A percentile compares a stretch with the other conserved stretches of the same genome.
phyloP scores from a whole-genome alignment of 345 rosid species.

The Odontarrhena argentea region DNA sequence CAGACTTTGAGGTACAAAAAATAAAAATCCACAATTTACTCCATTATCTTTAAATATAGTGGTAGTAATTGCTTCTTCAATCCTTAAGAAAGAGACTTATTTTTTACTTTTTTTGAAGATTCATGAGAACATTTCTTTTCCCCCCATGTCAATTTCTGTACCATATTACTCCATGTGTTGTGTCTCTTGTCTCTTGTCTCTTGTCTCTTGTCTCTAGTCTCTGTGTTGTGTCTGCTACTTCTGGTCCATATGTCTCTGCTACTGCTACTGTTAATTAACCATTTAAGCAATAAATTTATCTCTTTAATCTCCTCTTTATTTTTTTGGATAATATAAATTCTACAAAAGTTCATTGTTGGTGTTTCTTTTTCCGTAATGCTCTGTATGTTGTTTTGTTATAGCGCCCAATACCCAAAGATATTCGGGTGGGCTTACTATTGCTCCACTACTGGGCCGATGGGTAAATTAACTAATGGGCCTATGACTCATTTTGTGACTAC shows the following conservation, averaged over 20 bases:
- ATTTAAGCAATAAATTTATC: slow-evolving; percentile 32
- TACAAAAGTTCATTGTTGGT: slow-evolving; percentile 10
- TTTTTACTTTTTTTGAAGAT: slow-evolving; percentile 5
- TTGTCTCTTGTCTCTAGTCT: slow-evolving; percentile 15
- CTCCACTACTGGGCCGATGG: not conserved
- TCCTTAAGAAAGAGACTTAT: slow-evolving; percentile 22
- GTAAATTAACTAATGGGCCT: not conserved
- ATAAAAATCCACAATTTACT: slow-evolving; percentile 8
- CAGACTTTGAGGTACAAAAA: slow-evolving; percentile 37
- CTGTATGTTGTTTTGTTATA: not conserved
- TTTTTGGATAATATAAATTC: slow-evolving; percentile 6
- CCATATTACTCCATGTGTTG: slow-evolving; percentile 21
- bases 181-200: slow-evolving; percentile 31
- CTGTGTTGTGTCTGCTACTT: slow-evolving; percentile 36
- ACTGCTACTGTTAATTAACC: slow-evolving; percentile 35
- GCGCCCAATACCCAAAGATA: slow-evolving; percentile 4
- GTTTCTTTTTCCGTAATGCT: not conserved
- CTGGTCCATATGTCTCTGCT: slow-evolving; percentile 35
- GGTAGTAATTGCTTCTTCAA: slow-evolving; percentile 26
- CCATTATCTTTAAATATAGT: slow-evolving; percentile 27
- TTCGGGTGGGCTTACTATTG: slow-evolving; percentile 5
- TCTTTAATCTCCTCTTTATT: not conserved
- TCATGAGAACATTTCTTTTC: slow-evolving; percentile 34
- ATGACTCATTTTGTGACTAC: not conserved
- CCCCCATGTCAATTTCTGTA: slow-evolving; percentile 27